Percentiles rank a stretch among this genome's conserved stretches.
These are phyloP conservation scores for Penicillium lagena DNA, from an alignment of 495 filamentous ascomycete species.

Conservation along the genomic window DNA sequence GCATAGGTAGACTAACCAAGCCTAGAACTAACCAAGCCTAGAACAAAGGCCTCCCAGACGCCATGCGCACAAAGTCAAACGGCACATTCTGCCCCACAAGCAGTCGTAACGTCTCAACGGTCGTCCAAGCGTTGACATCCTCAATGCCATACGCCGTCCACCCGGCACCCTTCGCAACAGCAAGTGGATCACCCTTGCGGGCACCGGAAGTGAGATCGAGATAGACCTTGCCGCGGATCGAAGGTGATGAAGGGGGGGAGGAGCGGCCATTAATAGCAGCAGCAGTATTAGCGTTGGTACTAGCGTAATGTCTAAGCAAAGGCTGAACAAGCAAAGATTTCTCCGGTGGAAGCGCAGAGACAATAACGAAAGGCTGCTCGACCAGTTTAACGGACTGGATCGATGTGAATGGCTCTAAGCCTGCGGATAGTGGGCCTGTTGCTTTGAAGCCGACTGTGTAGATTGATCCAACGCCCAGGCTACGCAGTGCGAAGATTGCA, in stretches of 20 bases:
- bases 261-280: constrained; percentile 24
- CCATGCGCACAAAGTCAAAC: constrained; percentile 78
- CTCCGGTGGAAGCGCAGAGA: constrained; percentile 70
- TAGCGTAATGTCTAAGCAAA: constrained; percentile 50
- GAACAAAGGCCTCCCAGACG: constrained; percentile 63
- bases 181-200: constrained; percentile 60
- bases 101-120: constrained; percentile 69
- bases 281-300: constrained; percentile 20
- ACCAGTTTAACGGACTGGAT: constrained; percentile 72
- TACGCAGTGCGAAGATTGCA: constrained; percentile 68
- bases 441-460: constrained; percentile 80
- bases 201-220: constrained; percentile 68
- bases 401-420: constrained; percentile 71
- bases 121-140: constrained; percentile 75
- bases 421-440: constrained; percentile 52
- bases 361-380: constrained; percentile 70
- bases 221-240: constrained; percentile 65
- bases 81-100: constrained; percentile 81
- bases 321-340: constrained; percentile 76
- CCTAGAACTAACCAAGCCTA: constrained; percentile 46
- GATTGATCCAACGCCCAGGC: constrained; percentile 68
- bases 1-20: neutral
- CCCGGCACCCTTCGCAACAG: constrained; percentile 60
- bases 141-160: constrained; percentile 75
- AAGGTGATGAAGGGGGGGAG: constrained; percentile 38